These are phyloP conservation scores for Suillus bovinus DNA, from an alignment of 768 basidiomycete species.

Conservation along the genomic window DNA sequence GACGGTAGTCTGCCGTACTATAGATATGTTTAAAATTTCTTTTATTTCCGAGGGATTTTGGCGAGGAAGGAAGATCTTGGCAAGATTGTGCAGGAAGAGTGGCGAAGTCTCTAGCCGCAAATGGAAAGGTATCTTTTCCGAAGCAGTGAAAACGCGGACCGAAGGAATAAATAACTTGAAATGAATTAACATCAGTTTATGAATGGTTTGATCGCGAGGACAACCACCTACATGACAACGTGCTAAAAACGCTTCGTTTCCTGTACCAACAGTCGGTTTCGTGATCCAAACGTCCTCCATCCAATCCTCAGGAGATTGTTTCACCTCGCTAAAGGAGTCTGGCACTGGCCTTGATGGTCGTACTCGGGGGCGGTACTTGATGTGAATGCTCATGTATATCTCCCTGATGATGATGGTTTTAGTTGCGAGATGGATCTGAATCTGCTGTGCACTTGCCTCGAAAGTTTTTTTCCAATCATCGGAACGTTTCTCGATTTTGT, in stretches of 20 bases:
- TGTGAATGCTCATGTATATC: conserved; percentile 21
- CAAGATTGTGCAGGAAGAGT: conserved; percentile 33
- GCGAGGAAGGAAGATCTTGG: conserved; percentile 10
- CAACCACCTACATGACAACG: conserved; percentile 31
- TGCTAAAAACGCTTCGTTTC: conserved; percentile 18
- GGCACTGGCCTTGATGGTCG: conserved; percentile 34
- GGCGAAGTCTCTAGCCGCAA: conserved; percentile 55
- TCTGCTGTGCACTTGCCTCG: conserved; percentile 4
- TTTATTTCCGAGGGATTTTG: conserved; percentile 16
- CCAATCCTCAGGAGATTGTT: conserved; percentile 34
- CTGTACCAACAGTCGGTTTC: conserved; percentile 11
- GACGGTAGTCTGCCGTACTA: conserved; percentile 55
- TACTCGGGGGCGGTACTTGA: conserved; percentile 30
- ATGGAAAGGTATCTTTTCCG: conserved; percentile 65
- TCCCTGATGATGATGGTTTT: conserved; percentile 18
- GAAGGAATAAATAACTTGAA: conserved; percentile 62
- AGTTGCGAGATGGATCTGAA: conserved; percentile 5
- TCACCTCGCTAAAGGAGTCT: conserved; percentile 24
- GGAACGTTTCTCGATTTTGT: conserved; percentile 19
- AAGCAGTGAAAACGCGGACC: conserved; percentile 55
- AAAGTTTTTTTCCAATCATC: conserved; percentile 5
- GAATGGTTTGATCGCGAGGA: no score
- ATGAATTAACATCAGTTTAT: neutral
- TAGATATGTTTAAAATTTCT: conserved; percentile 46
- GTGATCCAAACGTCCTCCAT: conserved; percentile 34